phyloP scores from a whole-genome alignment of 257 asterid species.

The Solanum tarijense region DNA sequence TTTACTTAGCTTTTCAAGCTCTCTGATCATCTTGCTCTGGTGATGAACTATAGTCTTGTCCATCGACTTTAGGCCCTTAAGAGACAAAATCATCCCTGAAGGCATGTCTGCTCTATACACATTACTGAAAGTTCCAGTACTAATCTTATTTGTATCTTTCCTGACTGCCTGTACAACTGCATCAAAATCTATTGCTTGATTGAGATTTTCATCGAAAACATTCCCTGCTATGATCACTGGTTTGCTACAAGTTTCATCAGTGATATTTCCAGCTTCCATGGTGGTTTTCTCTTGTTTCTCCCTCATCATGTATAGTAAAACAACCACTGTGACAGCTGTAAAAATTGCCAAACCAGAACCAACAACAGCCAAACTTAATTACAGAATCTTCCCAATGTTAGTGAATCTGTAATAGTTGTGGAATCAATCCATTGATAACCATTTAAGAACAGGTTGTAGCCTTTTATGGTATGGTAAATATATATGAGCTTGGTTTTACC shows the following conservation, averaged over 20 bases:
- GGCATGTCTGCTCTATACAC: conserved; percentile 95
- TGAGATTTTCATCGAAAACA: conserved; percentile 69
- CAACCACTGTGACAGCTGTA: conserved; percentile 55
- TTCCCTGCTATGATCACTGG: conserved; percentile 79
- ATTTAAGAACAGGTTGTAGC: too few species aligned
- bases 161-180: conserved; percentile 63
- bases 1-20: conserved; percentile 76
- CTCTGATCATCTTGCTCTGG: conserved; percentile 78
- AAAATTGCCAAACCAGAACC: conserved; percentile 90
- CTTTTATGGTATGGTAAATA: too few species aligned
- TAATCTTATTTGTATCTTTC: conserved; percentile 68
- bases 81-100: conserved; percentile 68
- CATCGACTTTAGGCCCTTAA: conserved; percentile 67
- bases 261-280: conserved; percentile 23
- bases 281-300: conserved; percentile 77
- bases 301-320: conserved; percentile 75
- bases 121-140: conserved; percentile 72
- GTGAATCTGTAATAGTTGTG: too few species aligned
- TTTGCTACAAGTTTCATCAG: conserved; percentile 22
- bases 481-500: too few species aligned
- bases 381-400: too few species aligned
- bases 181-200: conserved; percentile 81
- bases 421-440: too few species aligned
- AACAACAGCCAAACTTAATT: conserved; percentile 36
- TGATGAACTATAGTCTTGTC: conserved; percentile 65